Evolutionary conservation across 768 basidiomycete species (phyloP).

Genomic region (Pisolithus marmoratus): DNA sequence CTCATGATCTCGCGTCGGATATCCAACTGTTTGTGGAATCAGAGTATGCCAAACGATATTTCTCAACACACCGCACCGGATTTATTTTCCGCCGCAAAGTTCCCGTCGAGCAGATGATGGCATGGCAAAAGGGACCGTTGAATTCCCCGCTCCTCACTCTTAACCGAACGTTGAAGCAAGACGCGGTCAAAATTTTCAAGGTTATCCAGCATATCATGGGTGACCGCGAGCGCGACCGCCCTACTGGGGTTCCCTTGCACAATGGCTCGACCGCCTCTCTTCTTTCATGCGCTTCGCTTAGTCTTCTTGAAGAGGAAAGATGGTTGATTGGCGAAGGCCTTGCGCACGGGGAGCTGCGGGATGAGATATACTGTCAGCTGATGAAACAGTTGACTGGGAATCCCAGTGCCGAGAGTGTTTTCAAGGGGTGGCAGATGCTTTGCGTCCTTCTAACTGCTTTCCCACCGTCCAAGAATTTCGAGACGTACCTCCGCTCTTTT

Average conservation of each 20-base stretch:
- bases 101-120: constrained; percentile 83
- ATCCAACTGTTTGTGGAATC: constrained; percentile 85
- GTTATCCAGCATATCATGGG: constrained; percentile 92
- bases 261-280: constrained; percentile 42
- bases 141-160: constrained; percentile 69
- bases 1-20: constrained; percentile 73
- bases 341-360: constrained; percentile 74
- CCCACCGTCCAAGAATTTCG: constrained; percentile 90
- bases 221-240: constrained; percentile 72
- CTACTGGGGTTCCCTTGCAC: constrained; percentile 41
- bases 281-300: constrained; percentile 34
- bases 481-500: constrained; percentile 76
- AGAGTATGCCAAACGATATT: constrained; percentile 82
- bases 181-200: constrained; percentile 83
- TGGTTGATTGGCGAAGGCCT: constrained; percentile 83
- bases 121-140: constrained; percentile 82
- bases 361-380: constrained; percentile 90
- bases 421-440: constrained; percentile 90
- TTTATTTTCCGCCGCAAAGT: constrained; percentile 80
- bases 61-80: constrained; percentile 85
- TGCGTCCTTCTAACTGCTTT: constrained; percentile 90
- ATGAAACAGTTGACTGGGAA: constrained; percentile 90
- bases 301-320: constrained; percentile 75
- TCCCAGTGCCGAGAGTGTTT: constrained; percentile 75
- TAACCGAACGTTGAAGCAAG: constrained; percentile 58